Conservation (phyloP, 2,329 filamentous ascomycete species). For the Aspergillus texensis region DNA sequence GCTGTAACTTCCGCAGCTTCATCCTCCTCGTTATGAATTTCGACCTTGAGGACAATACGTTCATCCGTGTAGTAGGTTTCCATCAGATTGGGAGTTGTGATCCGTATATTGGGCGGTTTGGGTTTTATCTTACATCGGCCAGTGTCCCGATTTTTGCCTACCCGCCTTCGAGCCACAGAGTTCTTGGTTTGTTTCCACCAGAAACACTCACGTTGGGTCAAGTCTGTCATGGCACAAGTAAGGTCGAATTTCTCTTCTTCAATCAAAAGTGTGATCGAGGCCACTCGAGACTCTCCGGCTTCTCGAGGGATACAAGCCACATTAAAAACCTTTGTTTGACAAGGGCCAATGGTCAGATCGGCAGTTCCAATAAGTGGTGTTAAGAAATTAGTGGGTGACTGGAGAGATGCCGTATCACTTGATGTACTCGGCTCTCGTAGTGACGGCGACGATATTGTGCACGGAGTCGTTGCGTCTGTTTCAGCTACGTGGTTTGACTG, state of each 20-base stretch:
- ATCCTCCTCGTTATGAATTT: conserved; percentile 80
- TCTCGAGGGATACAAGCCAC: conserved; percentile 76
- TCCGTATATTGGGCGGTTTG: conserved; percentile 87
- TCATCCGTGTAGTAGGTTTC: conserved; percentile 87
- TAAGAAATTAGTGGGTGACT: conserved; percentile 39
- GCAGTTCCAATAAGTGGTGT: conserved; percentile 57
- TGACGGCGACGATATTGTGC: conserved; percentile 35
- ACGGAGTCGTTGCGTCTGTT: conserved; percentile 24
- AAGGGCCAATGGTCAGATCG: conserved; percentile 68
- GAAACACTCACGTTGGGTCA: conserved; percentile 34
- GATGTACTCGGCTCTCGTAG: conserved; percentile 37
- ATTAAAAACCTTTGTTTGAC: conserved; percentile 70
- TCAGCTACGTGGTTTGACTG: conserved; percentile 34
- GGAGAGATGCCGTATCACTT: conserved; percentile 30
- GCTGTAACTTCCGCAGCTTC: conserved; percentile 73
- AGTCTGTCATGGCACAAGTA: conserved; percentile 61
- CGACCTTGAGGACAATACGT: conserved; percentile 66
- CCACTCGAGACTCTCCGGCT: conserved; percentile 72
- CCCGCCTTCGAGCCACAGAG: conserved; percentile 37
- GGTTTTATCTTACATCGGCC: conserved; percentile 73
- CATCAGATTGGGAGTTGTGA: conserved; percentile 64
- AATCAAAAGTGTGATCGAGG: conserved; percentile 65
- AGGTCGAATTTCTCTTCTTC: conserved; percentile 68
- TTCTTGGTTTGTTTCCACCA: conserved; percentile 48
- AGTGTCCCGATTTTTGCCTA: conserved; percentile 51